phyloP scores from a whole-genome alignment of 2,329 filamentous ascomycete genomes.

The Colletotrichum tanaceti region DNA sequence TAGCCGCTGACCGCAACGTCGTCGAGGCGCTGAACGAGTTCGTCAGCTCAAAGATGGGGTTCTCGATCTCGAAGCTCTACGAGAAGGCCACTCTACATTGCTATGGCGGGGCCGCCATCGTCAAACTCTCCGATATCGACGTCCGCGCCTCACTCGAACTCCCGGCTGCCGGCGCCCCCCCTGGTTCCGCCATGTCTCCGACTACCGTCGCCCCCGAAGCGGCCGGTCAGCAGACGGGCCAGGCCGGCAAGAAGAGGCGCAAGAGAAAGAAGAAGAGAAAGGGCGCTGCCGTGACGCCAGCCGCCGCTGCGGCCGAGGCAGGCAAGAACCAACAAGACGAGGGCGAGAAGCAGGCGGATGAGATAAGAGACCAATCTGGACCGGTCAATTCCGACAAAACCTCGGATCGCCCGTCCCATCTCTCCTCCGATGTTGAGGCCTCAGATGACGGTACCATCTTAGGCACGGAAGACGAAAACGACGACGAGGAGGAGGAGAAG shows the following conservation, averaged over 20 bases:
- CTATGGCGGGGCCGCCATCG: not conserved
- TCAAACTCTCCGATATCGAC: not conserved
- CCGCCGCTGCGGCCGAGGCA: not conserved
- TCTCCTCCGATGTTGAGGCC: too few relatives aligned
- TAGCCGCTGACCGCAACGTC: not conserved
- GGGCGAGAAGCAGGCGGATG: too few relatives aligned
- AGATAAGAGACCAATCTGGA: too few relatives aligned
- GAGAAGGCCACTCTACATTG: not conserved
- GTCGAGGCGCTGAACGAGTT: not conserved
- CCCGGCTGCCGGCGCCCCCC: not conserved
- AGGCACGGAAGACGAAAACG: not conserved
- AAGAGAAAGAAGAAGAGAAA: slow-evolving; percentile 57
- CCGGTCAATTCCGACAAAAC: too few relatives aligned
- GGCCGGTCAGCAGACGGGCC: too few relatives aligned
- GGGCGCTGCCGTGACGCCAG: slow-evolving; percentile 44
- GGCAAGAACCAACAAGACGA: not conserved
- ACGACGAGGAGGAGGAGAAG: too few relatives aligned
- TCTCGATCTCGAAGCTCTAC: not conserved
- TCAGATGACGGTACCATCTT: not conserved
- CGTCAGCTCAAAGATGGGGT: not conserved
- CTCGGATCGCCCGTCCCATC: too few relatives aligned
- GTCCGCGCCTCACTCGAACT: not conserved
- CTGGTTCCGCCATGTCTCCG: not conserved
- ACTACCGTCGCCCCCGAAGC: not conserved
- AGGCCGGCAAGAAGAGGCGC: slow-evolving; percentile 43